These are phyloP conservation scores for Eleusine indica DNA, from an alignment of 176 grass and related monocot species.

Conservation along the genomic window DNA sequence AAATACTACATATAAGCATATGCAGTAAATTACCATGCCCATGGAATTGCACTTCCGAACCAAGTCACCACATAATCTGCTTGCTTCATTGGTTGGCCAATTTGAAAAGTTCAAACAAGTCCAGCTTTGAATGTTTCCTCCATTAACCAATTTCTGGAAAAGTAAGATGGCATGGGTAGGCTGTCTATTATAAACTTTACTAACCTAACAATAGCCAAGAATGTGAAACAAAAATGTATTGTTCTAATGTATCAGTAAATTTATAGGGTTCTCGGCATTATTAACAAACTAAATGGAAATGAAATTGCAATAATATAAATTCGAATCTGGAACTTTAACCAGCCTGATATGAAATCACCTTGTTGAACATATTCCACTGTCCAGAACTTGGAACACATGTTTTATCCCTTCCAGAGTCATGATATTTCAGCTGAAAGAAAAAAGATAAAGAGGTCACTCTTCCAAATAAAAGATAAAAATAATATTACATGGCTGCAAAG, in stretches of 20 bases:
- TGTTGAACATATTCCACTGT: conserved; percentile 86
- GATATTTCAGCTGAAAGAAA: conserved; percentile 70
- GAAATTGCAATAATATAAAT: background rate
- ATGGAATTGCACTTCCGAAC: conserved; percentile 64
- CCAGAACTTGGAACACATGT: conserved; percentile 54
- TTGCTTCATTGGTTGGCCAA: conserved; percentile 6
- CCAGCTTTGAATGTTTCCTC: conserved; percentile 56
- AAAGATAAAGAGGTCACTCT: background rate
- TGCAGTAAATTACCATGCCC: conserved; percentile 58
- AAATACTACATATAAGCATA: background rate
- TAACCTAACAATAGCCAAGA: too few species aligned
- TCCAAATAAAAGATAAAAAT: too few species aligned
- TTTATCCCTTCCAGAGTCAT: conserved; percentile 69
- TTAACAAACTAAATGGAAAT: conserved; percentile 8
- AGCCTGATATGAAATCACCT: conserved; percentile 44
- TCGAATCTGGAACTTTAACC: background rate
- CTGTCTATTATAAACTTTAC: too few species aligned
- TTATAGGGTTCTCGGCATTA: background rate
- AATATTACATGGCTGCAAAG: background rate
- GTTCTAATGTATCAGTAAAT: background rate
- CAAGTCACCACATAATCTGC: conserved; percentile 48
- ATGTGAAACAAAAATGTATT: too few species aligned
- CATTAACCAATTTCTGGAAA: conserved; percentile 72
- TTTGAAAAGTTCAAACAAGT: conserved; percentile 67
- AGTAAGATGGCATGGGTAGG: background rate